Conservation (phyloP, 768 basidiomycete genomes). For the Lactarius sp. region DNA sequence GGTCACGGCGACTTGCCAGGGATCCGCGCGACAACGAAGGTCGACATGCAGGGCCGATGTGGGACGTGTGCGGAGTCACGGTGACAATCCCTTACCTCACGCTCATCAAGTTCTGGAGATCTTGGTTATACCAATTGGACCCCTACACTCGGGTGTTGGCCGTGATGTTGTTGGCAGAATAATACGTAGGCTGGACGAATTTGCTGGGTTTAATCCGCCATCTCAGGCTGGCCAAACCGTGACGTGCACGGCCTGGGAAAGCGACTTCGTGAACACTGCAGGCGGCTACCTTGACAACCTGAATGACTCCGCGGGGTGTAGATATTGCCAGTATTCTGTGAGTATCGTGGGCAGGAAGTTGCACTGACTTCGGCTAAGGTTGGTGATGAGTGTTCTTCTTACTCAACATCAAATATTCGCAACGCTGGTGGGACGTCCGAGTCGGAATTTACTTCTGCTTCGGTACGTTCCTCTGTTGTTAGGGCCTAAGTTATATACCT, state of each 20-base stretch:
- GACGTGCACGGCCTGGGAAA: conserved; percentile 68
- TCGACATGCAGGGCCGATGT: no score
- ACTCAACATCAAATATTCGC: conserved; percentile 57
- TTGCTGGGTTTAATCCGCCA: conserved; percentile 67
- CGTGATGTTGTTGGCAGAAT: conserved; percentile 77
- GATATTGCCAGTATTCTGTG: conserved; percentile 64
- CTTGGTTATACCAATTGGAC: conserved; percentile 70
- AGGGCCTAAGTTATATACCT: conserved; percentile 1
- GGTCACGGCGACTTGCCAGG: no score
- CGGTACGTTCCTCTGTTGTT: conserved; percentile 34
- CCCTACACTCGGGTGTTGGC: conserved; percentile 72
- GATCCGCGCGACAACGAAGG: no score
- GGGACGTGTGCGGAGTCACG: conserved; percentile 79
- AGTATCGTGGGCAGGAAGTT: conserved; percentile 15
- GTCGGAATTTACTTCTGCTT: conserved; percentile 60
- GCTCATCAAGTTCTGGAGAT: conserved; percentile 64
- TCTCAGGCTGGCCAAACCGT: no score
- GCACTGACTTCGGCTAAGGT: conserved; percentile 30
- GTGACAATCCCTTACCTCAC: conserved; percentile 54
- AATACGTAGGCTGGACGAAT: conserved; percentile 61
- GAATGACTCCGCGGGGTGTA: conserved; percentile 53
- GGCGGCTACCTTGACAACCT: conserved; percentile 77
- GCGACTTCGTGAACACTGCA: conserved; percentile 51
- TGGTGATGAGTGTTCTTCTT: conserved; percentile 65
- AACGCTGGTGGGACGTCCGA: conserved; percentile 70